Evolutionary conservation across 2,329 filamentous ascomycete species (phyloP).

Genomic region (Penicillium crustosum): DNA sequence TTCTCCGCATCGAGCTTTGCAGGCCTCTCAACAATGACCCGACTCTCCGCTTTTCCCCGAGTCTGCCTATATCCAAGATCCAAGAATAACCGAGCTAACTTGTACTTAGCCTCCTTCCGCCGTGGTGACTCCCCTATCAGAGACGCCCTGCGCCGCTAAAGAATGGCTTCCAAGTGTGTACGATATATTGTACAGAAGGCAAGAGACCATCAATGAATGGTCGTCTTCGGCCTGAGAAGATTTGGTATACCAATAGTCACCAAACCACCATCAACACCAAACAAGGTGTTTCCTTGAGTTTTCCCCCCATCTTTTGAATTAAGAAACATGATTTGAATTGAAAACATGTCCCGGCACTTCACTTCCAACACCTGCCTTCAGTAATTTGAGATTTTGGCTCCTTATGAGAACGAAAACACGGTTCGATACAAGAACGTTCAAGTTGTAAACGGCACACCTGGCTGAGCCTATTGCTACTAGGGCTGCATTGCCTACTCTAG

Average conservation of each 20-base stretch:
- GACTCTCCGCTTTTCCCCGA: constrained; percentile 9
- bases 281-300: constrained; percentile 6
- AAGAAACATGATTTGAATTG: constrained; percentile 5
- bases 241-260: constrained; percentile 14
- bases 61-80: neutral
- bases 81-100: constrained; percentile 15
- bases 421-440: neutral
- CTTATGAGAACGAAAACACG: neutral
- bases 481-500: too few species aligned
- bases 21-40: neutral
- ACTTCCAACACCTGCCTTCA: neutral
- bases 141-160: constrained; percentile 41
- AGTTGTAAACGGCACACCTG: neutral
- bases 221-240: constrained; percentile 10
- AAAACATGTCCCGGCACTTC: neutral
- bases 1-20: neutral
- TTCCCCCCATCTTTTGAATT: neutral
- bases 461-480: neutral
- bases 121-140: constrained; percentile 43
- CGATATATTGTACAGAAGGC: constrained; percentile 41
- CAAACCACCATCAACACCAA: neutral
- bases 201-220: constrained; percentile 15
- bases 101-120: constrained; percentile 43
- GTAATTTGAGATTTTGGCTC: neutral
- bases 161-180: constrained; percentile 29